Conservation (phyloP, 441 rosid genomes). For the Populus tomentosa region DNA sequence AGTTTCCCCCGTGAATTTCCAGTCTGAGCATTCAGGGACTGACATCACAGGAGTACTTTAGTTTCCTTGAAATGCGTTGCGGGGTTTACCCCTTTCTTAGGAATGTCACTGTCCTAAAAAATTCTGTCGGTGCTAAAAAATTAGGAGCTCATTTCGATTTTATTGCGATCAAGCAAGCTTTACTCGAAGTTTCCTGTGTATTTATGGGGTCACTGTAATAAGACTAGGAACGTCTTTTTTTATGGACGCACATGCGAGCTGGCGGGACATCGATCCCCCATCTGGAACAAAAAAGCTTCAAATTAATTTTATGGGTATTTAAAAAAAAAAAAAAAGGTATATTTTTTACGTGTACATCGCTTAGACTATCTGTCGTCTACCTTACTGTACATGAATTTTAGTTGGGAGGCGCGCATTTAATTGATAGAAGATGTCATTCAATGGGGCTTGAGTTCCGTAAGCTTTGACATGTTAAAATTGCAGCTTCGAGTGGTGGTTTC, state of each 20-base stretch:
- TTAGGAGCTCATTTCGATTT: slow-evolving; percentile 4
- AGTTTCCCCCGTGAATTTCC: too few relatives aligned
- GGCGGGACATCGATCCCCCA: neutral
- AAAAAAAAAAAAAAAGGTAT: too few relatives aligned
- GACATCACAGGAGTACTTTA: neutral
- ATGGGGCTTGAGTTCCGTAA: too few relatives aligned
- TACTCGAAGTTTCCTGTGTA: slow-evolving; percentile 1
- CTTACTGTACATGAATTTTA: too few relatives aligned
- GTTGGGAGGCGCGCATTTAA: too few relatives aligned
- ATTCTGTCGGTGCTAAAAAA: slow-evolving; percentile 25
- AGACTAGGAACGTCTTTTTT: neutral
- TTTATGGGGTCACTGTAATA: neutral
- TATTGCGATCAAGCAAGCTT: neutral
- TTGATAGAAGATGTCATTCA: too few relatives aligned
- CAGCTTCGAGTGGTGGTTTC: neutral
- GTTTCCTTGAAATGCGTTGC: neutral
- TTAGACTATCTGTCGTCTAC: too few relatives aligned
- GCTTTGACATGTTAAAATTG: neutral
- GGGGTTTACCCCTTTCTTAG: neutral
- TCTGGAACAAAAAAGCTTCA: neutral
- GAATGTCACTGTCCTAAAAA: slow-evolving; percentile 10
- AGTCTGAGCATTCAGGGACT: neutral
- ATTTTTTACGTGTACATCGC: too few relatives aligned
- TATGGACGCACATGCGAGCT: too few relatives aligned
- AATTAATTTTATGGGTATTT: too few relatives aligned